Base-by-base conservation (phyloP, 164 flowering plant genomes). In the Taxillus chinensis region DNA sequence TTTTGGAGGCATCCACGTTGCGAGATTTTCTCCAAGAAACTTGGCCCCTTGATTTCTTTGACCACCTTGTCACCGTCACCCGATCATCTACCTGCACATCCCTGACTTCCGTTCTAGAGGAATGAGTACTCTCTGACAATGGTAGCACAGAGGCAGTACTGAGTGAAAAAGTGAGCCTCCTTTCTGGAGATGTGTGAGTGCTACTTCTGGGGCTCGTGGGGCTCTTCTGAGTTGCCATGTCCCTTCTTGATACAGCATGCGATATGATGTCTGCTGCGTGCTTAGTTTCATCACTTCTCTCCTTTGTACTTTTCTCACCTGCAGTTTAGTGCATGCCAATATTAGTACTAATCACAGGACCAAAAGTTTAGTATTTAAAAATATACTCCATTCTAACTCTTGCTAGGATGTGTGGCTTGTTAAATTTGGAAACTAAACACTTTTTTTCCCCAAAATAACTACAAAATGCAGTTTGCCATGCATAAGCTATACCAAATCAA, bases 131-230 rank as follows among this genome's bases (percentile, higher is more conserved):
- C 58, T 91, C 96, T n/a, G 74, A 65, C 41, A 78, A 66, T 45
- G 93, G 87, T 17, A 76, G 67, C 54, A 70, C 69, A 6, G 82
- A 69, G 5, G 84, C 72, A 59, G 80, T 64, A 9, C 79, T 68
- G 17, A 75, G 54, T 61, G 83, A 71, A 65, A 77, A 76, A 37
- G 85, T 76, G 52, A 69, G 73, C 69, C 76, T 73, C 59, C 67
- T 68, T 63, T 74, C 63, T 16, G 92, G 83, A 67, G 97, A 91
- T 13, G 96, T 83, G 17, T 62, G 68, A 8, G 69, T 57, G 75
- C 93, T 86, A 27, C 81, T 74, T 52, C 77, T 85, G n/a, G 97
- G 97, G 70, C 99, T 95, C 97, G 91, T 95, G 27, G 27, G 27
- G 27, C 27, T 27, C 27, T 27, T 27, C 67, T 95, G 99, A 7